A percentile compares a stretch with the other conserved stretches of the same genome.
phyloP scores from a whole-genome alignment of 805 yeast species.

The Sugiyamaella valdiviana region DNA sequence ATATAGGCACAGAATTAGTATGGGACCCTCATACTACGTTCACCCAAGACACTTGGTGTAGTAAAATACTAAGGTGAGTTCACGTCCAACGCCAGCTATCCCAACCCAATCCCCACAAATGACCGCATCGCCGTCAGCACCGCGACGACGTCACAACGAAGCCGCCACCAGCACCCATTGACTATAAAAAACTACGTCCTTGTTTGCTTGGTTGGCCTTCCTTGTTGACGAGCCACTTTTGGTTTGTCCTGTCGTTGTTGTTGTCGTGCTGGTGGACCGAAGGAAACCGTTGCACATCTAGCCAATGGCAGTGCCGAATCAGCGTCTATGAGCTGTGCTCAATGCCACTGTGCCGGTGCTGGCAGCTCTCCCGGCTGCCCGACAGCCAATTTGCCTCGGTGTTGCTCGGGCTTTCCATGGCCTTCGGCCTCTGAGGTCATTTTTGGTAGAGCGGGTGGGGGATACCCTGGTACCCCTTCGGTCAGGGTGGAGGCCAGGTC shows the following conservation, averaged over 20 bases:
- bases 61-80: conserved; percentile 7
- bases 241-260: too few relatives aligned
- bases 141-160: neutral
- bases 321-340: too few relatives aligned
- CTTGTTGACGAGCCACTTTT: too few relatives aligned
- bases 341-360: neutral
- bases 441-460: neutral
- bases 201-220: neutral
- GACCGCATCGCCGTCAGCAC: neutral
- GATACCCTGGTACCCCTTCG: neutral
- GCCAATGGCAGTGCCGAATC: too few relatives aligned
- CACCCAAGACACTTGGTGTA: conserved; percentile 2
- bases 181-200: neutral
- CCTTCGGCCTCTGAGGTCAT: too few relatives aligned
- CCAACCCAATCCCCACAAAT: conserved; percentile 2
- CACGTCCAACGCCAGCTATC: conserved; percentile 1
- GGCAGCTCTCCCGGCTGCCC: conserved; percentile 1
- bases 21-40: neutral
- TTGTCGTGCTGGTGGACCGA: too few relatives aligned
- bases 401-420: neutral
- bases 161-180: neutral
- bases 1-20: conserved; percentile 1
- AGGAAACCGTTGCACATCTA: too few relatives aligned
- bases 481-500: neutral
- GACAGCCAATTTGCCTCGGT: neutral